A percentile compares a stretch with the other conserved stretches of the same genome.
These are phyloP conservation scores for Funneliformis caledonium DNA, from an alignment of 371 early-diverging fungal species.

Conservation along the genomic window DNA sequence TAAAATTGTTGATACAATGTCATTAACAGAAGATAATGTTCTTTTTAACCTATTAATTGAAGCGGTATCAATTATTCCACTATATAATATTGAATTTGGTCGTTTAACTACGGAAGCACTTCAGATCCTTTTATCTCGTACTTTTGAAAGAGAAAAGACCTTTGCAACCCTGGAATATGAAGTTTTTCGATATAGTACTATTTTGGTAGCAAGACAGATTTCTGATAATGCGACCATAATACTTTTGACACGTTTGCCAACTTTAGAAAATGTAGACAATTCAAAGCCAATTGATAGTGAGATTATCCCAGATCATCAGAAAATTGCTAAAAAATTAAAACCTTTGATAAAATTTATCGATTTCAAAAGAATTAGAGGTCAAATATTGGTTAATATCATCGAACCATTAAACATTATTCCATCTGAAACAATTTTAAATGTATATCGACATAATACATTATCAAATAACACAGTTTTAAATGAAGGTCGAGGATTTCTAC, in stretches of 20 bases:
- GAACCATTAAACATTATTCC: constrained; percentile 24
- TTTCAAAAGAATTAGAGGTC: background rate
- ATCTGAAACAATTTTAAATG: background rate
- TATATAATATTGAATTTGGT: background rate
- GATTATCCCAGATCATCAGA: too few relatives aligned
- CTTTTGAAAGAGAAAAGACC: background rate
- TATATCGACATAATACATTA: background rate
- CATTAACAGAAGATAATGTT: too few relatives aligned
- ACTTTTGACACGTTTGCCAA: background rate
- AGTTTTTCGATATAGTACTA: constrained; percentile 14
- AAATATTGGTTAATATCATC: constrained; percentile 6
- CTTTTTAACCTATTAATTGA: too few relatives aligned
- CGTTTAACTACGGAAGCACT: background rate
- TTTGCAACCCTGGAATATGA: constrained; percentile 22
- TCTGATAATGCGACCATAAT: background rate
- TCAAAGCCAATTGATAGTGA: too few relatives aligned
- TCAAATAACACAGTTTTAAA: background rate
- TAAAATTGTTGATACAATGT: too few relatives aligned
- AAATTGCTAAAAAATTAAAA: background rate
- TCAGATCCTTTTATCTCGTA: background rate
- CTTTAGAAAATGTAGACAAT: too few relatives aligned
- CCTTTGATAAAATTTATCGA: background rate
- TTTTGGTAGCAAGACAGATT: constrained; percentile 14
- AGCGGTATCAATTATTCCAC: background rate
- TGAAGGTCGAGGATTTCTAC: background rate